Conservation (phyloP, 2,329 filamentous ascomycete genomes). For the Fusarium aywerte region DNA sequence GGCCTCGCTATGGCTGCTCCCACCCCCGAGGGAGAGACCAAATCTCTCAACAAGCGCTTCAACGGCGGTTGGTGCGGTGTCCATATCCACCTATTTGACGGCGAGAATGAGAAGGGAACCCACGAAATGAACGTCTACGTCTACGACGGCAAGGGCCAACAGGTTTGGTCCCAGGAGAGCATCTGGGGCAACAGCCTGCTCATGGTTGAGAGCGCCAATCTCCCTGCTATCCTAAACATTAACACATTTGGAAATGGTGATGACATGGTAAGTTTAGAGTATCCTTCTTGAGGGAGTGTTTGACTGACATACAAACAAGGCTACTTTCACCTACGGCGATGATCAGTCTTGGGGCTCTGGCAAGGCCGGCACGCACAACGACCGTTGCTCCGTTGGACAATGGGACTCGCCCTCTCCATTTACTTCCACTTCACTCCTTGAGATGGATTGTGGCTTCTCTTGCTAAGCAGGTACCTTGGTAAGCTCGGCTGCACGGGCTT, state of each 20-base stretch:
- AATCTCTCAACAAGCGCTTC: not conserved
- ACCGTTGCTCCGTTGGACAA: not conserved
- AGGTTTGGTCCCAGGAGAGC: slow-evolving; percentile 1
- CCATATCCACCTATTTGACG: not conserved
- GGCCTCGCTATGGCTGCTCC: not conserved
- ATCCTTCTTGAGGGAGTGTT: not conserved
- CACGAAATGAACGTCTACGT: slow-evolving; percentile 6
- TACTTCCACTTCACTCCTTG: not conserved
- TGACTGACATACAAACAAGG: not conserved
- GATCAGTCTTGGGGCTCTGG: not conserved
- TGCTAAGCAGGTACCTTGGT: not conserved
- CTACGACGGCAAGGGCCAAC: slow-evolving; percentile 2
- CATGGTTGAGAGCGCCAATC: not conserved
- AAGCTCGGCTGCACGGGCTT: rapidly evolving
- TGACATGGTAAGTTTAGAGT: too few relatives aligned
- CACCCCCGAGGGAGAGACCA: not conserved
- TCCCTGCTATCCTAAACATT: not conserved
- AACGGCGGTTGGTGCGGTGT: slow-evolving; percentile 9
- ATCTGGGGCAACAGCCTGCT: not conserved
- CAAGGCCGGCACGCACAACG: too few relatives aligned
- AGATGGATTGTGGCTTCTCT: slow-evolving; percentile 4
- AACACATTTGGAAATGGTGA: not conserved
- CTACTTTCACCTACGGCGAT: slow-evolving; percentile 3
- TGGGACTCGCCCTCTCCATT: not conserved
- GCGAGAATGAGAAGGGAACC: not conserved